Evolutionary conservation across 169 alveolate genomes (phyloP).

Genomic region (Cryptosporidium meleagridis): DNA sequence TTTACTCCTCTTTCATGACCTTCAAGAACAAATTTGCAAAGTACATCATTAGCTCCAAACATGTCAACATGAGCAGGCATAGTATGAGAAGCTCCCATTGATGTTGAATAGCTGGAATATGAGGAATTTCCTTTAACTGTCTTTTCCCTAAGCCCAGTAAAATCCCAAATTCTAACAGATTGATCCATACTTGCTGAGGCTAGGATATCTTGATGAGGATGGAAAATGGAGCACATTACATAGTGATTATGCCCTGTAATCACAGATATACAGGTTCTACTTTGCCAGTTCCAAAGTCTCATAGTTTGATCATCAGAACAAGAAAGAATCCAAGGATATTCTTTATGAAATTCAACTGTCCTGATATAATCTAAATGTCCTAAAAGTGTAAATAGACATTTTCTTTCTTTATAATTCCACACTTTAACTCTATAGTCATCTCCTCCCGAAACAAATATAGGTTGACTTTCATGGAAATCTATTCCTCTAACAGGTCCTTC

Average conservation of each 20-base stretch:
- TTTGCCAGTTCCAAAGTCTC: constrained; percentile 97
- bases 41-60: constrained; percentile 92
- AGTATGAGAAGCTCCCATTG: constrained; percentile 20
- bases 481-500: constrained; percentile 97
- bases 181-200: constrained; percentile 94
- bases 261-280: constrained; percentile 87
- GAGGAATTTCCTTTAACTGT: constrained; percentile 81
- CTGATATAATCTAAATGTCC: constrained; percentile 97
- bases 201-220: constrained; percentile 93
- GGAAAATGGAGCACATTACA: constrained; percentile 96
- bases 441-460: constrained; percentile 96
- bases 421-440: constrained; percentile 95
- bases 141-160: constrained; percentile 91
- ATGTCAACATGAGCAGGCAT: constrained; percentile 82
- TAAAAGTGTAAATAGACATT: constrained; percentile 90
- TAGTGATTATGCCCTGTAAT: constrained; percentile 97
- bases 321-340: constrained; percentile 95
- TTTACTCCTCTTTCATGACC: constrained; percentile 98
- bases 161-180: constrained; percentile 96
- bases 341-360: constrained; percentile 94
- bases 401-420: constrained; percentile 92
- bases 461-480: constrained; percentile 93
- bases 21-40: constrained; percentile 90
- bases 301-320: constrained; percentile 96
- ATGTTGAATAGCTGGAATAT: constrained; percentile 22